Conservation (phyloP, 441 rosid species). For the Breynia disticha region DNA sequence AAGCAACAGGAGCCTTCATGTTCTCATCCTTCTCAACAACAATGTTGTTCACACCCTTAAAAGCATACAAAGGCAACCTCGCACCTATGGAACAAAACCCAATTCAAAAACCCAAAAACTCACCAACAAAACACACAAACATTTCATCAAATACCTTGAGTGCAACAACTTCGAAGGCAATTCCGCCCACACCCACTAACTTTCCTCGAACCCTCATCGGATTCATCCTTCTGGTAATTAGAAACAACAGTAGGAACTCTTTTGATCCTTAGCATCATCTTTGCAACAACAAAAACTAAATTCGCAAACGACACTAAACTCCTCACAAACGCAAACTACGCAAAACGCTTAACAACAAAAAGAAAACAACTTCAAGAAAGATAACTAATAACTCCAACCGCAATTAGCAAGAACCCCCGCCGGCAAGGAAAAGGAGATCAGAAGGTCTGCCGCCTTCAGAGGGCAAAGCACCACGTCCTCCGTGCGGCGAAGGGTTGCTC, state of each 20-base stretch:
- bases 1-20: conserved; percentile 41
- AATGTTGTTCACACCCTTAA: conserved; percentile 35
- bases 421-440: conserved; percentile 97
- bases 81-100: conserved; percentile 33
- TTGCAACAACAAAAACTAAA: not conserved
- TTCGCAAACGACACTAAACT: too few species aligned
- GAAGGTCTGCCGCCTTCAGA: conserved; percentile 38
- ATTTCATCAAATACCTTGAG: conserved; percentile 38
- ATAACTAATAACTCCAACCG: too few species aligned
- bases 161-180: conserved; percentile 62
- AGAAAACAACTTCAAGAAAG: too few species aligned
- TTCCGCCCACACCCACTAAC: conserved; percentile 68
- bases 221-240: conserved; percentile 69
- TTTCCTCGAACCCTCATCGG: conserved; percentile 37
- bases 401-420: conserved; percentile 49
- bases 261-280: conserved; percentile 48
- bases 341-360: not conserved
- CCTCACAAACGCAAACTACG: too few species aligned
- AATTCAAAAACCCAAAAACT: not conserved
- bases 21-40: conserved; percentile 14
- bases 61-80: conserved; percentile 65
- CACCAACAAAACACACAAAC: not conserved
- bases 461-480: conserved; percentile 85
- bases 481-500: conserved; percentile 95
- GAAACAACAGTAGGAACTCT: conserved; percentile 84